Evolutionary conservation across 2,329 filamentous ascomycete species (phyloP).

Genomic region (Sclerotinia glacialis): DNA sequence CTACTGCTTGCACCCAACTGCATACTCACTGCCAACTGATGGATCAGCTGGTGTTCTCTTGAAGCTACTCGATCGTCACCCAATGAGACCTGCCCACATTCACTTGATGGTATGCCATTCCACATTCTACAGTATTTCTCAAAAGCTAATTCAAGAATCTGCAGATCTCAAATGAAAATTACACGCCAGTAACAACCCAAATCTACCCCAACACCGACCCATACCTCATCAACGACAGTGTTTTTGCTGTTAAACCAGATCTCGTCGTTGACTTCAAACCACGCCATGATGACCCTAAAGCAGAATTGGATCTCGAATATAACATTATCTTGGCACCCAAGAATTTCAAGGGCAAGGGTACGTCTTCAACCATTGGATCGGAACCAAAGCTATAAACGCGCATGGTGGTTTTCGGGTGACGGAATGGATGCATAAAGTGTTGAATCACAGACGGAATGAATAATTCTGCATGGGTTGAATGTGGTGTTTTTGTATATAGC

Average conservation of each 20-base stretch:
- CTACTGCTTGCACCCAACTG: slow-evolving; percentile 49
- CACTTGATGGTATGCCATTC: slow-evolving; percentile 49
- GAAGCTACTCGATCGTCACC: slow-evolving; percentile 52
- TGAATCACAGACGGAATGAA: neutral
- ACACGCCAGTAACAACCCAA: slow-evolving; percentile 70
- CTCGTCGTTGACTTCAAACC: slow-evolving; percentile 46
- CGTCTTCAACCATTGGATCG: neutral
- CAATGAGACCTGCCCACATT: slow-evolving; percentile 58
- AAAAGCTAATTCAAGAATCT: slow-evolving; percentile 17
- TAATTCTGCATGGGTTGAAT: neutral
- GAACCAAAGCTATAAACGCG: slow-evolving; percentile 3
- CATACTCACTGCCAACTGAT: slow-evolving; percentile 43
- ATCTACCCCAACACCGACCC: slow-evolving; percentile 68
- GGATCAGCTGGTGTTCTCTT: slow-evolving; percentile 55
- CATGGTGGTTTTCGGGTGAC: neutral
- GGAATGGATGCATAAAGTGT: neutral
- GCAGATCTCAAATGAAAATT: slow-evolving; percentile 53
- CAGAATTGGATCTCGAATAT: slow-evolving; percentile 40
- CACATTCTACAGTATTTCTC: neutral
- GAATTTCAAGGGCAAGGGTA: neutral
- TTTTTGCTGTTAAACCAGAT: slow-evolving; percentile 55
- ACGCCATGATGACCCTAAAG: slow-evolving; percentile 38
- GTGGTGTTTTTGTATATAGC: slow-evolving; percentile 8
- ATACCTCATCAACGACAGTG: slow-evolving; percentile 54
- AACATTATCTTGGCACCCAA: slow-evolving; percentile 36